These are phyloP conservation scores for Ustilago vetiveriae DNA, from an alignment of 1,284 basidiomycete species.

Conservation along the genomic window DNA sequence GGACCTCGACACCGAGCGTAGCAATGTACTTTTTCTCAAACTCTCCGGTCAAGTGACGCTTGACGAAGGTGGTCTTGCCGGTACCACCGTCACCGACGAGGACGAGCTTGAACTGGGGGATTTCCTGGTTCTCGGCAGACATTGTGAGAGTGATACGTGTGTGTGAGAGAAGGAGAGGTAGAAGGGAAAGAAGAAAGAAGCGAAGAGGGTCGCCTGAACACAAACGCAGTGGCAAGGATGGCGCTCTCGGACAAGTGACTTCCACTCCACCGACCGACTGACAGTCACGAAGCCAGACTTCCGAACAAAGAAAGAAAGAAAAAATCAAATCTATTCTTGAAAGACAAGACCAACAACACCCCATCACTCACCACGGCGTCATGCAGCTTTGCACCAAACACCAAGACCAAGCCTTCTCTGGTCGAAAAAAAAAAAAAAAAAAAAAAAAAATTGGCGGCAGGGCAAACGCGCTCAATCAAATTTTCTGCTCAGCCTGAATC, in stretches of 20 bases:
- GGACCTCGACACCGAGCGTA: conserved; percentile 98
- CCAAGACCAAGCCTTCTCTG: too few relatives aligned
- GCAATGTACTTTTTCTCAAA: conserved; percentile 99
- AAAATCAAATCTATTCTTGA: too few relatives aligned
- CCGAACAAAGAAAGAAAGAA: too few relatives aligned
- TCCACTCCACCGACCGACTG: too few relatives aligned
- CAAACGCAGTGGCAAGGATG: conserved; percentile 15
- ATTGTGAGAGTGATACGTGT: conserved; percentile 14
- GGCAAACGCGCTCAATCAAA: conserved; percentile 21
- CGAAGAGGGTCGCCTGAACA: background rate
- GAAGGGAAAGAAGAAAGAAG: background rate
- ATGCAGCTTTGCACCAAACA: too few relatives aligned
- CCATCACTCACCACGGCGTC: too few relatives aligned
- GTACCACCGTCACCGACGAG: conserved; percentile 99
- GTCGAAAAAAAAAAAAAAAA: background rate
- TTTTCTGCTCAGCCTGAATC: conserved; percentile 21
- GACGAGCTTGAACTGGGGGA: conserved; percentile 98
- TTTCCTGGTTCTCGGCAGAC: conserved; percentile 61
- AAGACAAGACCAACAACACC: too few relatives aligned
- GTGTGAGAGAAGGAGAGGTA: background rate
- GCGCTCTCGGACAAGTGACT: conserved; percentile 5
- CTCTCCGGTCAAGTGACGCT: conserved; percentile 95
- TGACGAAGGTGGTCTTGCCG: conserved; percentile 74
- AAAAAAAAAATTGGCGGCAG: too few relatives aligned
- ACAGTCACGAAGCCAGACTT: too few relatives aligned